Evolutionary conservation across 768 basidiomycete species (phyloP).

Genomic region (Pulveroboletus sp.): DNA sequence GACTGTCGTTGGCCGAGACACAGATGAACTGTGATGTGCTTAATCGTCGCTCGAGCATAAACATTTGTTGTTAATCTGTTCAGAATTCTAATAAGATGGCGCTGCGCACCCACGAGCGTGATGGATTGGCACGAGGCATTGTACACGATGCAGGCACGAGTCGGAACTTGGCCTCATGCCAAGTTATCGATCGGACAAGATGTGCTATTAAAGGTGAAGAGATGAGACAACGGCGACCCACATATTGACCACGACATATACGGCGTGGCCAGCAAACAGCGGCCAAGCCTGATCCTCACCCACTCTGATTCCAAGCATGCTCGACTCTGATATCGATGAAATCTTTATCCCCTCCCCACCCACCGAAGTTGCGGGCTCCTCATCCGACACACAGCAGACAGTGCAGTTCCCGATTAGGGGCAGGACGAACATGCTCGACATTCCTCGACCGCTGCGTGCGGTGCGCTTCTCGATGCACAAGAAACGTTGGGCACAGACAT

Average conservation of each 20-base stretch:
- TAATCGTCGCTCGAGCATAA: slow-evolving; percentile 7
- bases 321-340: slow-evolving; percentile 29
- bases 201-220: slow-evolving; percentile 15
- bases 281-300: slow-evolving; percentile 6
- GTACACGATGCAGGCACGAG: slow-evolving; percentile 27
- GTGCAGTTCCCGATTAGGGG: slow-evolving; percentile 13
- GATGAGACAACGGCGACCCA: background rate
- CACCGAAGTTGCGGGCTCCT: slow-evolving; percentile 23
- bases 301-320: slow-evolving; percentile 18
- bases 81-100: slow-evolving; percentile 15
- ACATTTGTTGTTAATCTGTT: slow-evolving; percentile 18
- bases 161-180: slow-evolving; percentile 27
- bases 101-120: background rate
- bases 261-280: slow-evolving; percentile 6
- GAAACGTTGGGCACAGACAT: slow-evolving; percentile 31
- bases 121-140: slow-evolving; percentile 25
- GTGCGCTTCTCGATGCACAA: slow-evolving; percentile 34
- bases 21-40: slow-evolving; percentile 44
- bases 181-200: slow-evolving; percentile 17
- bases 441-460: slow-evolving; percentile 28
- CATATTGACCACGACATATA: slow-evolving; percentile 9
- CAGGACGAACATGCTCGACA: slow-evolving; percentile 20
- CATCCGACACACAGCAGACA: slow-evolving; percentile 28
- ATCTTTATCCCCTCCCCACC: slow-evolving; percentile 30
- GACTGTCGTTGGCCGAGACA: slow-evolving; percentile 29